These are phyloP conservation scores for Botrytis porri DNA, from an alignment of 2,329 filamentous ascomycete species.

Conservation along the genomic window DNA sequence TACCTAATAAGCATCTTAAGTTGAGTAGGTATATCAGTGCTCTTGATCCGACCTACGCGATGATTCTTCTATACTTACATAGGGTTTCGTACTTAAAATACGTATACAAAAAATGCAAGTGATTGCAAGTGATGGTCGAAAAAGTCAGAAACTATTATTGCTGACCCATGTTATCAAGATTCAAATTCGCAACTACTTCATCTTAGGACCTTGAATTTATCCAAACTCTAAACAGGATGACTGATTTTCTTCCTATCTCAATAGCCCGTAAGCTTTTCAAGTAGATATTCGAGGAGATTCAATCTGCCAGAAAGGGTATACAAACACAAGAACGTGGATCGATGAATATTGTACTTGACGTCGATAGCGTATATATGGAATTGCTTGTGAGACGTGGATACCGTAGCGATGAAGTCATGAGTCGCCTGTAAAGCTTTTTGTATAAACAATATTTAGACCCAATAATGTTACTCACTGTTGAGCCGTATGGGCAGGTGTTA, in stretches of 20 bases:
- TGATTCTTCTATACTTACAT: background rate
- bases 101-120: background rate
- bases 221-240: background rate
- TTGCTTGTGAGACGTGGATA: background rate
- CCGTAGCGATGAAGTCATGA: background rate
- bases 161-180: background rate
- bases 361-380: no score
- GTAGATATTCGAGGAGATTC: background rate
- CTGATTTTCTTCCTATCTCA: background rate
- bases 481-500: background rate
- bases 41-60: background rate
- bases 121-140: background rate
- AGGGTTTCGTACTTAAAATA: background rate
- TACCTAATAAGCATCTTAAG: background rate
- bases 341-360: background rate
- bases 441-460: no score
- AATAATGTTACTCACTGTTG: background rate
- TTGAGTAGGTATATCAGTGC: background rate
- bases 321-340: background rate
- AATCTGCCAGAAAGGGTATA: background rate
- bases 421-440: no score
- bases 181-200: background rate
- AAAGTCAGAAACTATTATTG: background rate
- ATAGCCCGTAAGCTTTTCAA: background rate
- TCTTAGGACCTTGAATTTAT: background rate